These are phyloP conservation scores for Xylaria acuta DNA, from an alignment of 495 filamentous ascomycete species.

Conservation along the genomic window DNA sequence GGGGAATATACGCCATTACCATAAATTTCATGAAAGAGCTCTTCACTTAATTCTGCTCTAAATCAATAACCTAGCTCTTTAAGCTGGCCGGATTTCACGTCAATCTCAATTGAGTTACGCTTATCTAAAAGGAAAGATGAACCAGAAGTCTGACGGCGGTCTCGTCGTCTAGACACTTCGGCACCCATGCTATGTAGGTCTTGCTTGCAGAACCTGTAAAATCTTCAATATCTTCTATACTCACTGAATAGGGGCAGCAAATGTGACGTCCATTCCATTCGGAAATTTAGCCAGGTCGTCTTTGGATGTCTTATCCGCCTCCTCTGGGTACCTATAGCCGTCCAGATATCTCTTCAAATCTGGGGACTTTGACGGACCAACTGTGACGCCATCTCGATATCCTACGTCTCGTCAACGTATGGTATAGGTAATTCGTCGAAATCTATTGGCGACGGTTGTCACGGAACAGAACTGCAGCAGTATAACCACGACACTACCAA, in stretches of 20 bases:
- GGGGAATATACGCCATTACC: too few species aligned
- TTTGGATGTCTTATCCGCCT: background rate
- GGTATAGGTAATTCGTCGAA: too few species aligned
- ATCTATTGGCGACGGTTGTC: too few species aligned
- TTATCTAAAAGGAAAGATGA: too few species aligned
- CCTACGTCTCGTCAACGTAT: too few species aligned
- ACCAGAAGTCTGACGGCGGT: too few species aligned
- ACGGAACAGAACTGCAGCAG: too few species aligned
- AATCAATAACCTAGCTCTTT: background rate
- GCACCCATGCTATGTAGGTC: background rate
- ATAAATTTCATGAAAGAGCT: background rate
- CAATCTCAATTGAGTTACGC: too few species aligned
- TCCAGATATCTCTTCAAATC: background rate
- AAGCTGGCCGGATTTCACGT: too few species aligned
- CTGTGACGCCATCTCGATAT: too few species aligned
- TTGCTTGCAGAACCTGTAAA: background rate
- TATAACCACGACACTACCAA: too few species aligned
- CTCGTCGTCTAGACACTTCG: background rate
- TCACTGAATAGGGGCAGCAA: background rate
- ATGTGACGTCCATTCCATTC: background rate
- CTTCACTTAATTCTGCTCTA: background rate
- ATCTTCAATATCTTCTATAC: background rate
- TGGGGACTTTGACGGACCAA: background rate
- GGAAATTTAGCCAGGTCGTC: background rate
- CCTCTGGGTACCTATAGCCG: too few species aligned